phyloP scores from a whole-genome alignment of 352 stramenopile species.

The Globisporangium nunn region DNA sequence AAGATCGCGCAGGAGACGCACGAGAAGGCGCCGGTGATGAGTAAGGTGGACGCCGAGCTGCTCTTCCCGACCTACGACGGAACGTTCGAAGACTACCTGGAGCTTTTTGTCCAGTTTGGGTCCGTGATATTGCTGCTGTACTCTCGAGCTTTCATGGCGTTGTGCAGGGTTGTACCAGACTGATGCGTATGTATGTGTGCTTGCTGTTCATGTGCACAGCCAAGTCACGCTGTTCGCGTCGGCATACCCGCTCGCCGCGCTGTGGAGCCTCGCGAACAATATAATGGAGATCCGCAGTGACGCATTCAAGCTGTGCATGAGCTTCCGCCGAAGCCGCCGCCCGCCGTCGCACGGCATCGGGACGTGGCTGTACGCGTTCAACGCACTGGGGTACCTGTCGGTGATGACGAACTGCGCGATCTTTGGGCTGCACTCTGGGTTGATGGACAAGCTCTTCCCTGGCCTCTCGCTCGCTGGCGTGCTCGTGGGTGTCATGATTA shows the following conservation, averaged over 20 bases:
- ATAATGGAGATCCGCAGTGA: slow-evolving; percentile 93
- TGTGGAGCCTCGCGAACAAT: slow-evolving; percentile 93
- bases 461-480: slow-evolving; percentile 51
- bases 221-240: slow-evolving; percentile 93
- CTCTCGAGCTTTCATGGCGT: neutral
- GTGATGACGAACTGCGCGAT: slow-evolving; percentile 94
- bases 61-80: slow-evolving; percentile 78
- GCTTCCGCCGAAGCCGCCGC: slow-evolving; percentile 67
- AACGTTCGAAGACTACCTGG: slow-evolving; percentile 93
- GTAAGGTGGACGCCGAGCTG: slow-evolving; percentile 72
- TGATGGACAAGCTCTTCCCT: slow-evolving; percentile 65
- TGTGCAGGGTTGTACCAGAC: neutral
- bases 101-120: slow-evolving; percentile 91
- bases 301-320: slow-evolving; percentile 91
- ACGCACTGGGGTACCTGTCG: slow-evolving; percentile 86
- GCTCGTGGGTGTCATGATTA: slow-evolving; percentile 44
- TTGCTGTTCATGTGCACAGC: slow-evolving; percentile 42
- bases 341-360: slow-evolving; percentile 78
- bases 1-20: slow-evolving; percentile 65
- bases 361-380: slow-evolving; percentile 90
- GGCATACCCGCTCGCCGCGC: slow-evolving; percentile 88
- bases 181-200: neutral
- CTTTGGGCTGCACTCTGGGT: slow-evolving; percentile 88
- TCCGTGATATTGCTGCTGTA: slow-evolving; percentile 20
- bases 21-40: slow-evolving; percentile 37